These are phyloP conservation scores for Massospora cicadina DNA, from an alignment of 371 early-diverging fungal genomes.

Conservation along the genomic window DNA sequence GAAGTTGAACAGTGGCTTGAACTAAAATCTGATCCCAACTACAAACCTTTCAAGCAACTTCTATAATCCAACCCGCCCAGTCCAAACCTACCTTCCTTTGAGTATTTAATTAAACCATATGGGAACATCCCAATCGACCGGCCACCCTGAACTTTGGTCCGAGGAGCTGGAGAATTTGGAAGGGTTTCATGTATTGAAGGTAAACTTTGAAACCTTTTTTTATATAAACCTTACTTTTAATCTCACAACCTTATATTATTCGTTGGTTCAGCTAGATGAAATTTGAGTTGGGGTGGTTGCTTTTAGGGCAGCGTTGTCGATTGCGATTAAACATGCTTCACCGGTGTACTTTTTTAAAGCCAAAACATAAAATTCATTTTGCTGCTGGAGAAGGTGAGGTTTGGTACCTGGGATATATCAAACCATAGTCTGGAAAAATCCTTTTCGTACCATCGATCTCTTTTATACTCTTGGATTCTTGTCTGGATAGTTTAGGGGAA, in stretches of 20 bases:
- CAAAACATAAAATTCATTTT: no score
- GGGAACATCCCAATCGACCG: slow-evolving; percentile 17
- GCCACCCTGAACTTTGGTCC: neutral
- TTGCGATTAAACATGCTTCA: no score
- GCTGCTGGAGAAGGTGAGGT: neutral
- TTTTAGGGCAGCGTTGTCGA: no score
- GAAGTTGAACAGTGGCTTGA: neutral
- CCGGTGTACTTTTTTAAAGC: no score
- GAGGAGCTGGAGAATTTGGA: slow-evolving; percentile 16
- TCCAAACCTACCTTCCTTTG: no score
- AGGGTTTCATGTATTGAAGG: slow-evolving; percentile 31
- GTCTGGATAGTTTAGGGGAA: neutral
- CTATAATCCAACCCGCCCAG: no score
- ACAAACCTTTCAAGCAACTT: neutral
- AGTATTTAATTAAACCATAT: slow-evolving; percentile 7
- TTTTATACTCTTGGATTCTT: neutral
- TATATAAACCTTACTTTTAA: no score
- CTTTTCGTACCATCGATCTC: neutral
- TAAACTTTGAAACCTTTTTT: no score
- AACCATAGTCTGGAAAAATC: neutral
- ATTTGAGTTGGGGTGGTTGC: no score
- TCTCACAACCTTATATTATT: neutral
- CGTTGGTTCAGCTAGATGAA: neutral
- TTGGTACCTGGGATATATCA: neutral
- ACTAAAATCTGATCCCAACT: neutral